phyloP scores from a whole-genome alignment of 2,329 filamentous ascomycete genomes.

The Fusarium sublunatum region DNA sequence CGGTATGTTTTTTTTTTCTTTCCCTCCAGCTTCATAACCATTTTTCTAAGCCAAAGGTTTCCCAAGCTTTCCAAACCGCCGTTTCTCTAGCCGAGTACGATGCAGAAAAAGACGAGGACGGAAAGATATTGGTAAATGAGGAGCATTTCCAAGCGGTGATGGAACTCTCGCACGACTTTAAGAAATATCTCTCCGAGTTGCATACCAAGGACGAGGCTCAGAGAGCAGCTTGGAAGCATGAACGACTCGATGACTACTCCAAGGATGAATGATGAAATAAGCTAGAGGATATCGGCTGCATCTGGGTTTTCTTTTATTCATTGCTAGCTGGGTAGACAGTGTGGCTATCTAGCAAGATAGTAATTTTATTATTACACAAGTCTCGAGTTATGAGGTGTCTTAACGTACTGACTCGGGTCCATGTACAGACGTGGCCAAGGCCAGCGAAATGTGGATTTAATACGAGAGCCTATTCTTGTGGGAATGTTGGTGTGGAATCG shows the following conservation, averaged over 20 bases:
- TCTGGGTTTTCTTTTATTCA: background rate
- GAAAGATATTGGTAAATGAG: constrained; percentile 42
- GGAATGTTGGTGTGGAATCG: too few species aligned
- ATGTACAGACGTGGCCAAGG: too few species aligned
- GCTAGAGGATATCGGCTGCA: background rate
- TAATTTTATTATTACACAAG: too few species aligned
- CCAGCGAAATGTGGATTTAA: too few species aligned
- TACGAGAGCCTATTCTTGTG: too few species aligned
- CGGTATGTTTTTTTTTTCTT: constrained; percentile 15
- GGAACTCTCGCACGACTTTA: constrained; percentile 47
- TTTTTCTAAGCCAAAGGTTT: background rate
- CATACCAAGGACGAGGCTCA: constrained; percentile 19
- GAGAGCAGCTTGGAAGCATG: constrained; percentile 16
- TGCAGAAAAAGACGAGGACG: constrained; percentile 40
- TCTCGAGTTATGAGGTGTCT: too few species aligned
- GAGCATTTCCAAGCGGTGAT: constrained; percentile 45
- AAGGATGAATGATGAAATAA: background rate
- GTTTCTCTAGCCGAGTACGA: constrained; percentile 48
- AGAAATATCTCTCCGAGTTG: constrained; percentile 36
- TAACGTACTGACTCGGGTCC: too few species aligned
- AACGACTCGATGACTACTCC: constrained; percentile 5
- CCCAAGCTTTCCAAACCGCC: constrained; percentile 48
- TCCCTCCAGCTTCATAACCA: background rate
- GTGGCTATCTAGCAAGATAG: too few species aligned
- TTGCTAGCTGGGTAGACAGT: too few species aligned